Evolutionary conservation across 2,329 filamentous ascomycete genomes (phyloP).

Genomic region (Cryoendolithus antarcticus): DNA sequence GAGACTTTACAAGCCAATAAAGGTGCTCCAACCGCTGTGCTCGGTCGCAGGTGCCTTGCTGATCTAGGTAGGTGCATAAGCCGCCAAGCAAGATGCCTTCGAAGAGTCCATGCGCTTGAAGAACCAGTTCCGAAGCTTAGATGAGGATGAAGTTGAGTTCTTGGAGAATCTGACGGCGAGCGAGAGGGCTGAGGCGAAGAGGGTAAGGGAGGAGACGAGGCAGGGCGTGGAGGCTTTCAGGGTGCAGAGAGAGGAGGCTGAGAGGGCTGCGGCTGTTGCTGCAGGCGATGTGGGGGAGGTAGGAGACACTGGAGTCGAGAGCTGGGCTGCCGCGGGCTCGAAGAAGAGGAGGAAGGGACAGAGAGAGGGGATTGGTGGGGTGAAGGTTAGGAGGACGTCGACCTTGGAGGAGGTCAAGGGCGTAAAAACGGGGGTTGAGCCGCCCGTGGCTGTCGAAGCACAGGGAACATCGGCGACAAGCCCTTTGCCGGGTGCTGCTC

Average conservation of each 20-base stretch:
- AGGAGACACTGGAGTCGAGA: conserved; percentile 14
- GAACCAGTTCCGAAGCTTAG: conserved; percentile 66
- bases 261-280: conserved; percentile 31
- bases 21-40: conserved; percentile 38
- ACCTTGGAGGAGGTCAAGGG: conserved; percentile 11
- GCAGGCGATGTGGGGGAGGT: conserved; percentile 42
- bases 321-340: conserved; percentile 9
- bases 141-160: conserved; percentile 70
- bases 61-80: conserved; percentile 29
- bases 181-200: conserved; percentile 43
- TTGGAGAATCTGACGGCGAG: conserved; percentile 48
- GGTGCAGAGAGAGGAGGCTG: conserved; percentile 46
- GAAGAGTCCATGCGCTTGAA: conserved; percentile 58
- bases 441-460: too few relatives aligned
- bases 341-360: conserved; percentile 27
- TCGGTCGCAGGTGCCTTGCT: too few relatives aligned
- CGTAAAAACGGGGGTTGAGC: too few relatives aligned
- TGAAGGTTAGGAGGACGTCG: conserved; percentile 32
- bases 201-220: conserved; percentile 44
- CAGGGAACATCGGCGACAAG: too few relatives aligned
- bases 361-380: conserved; percentile 25
- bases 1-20: conserved; percentile 74
- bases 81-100: conserved; percentile 70
- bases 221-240: conserved; percentile 49
- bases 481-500: too few relatives aligned